These are phyloP conservation scores for Jaminaea rosea DNA, from an alignment of 1,284 basidiomycete species.

Conservation along the genomic window DNA sequence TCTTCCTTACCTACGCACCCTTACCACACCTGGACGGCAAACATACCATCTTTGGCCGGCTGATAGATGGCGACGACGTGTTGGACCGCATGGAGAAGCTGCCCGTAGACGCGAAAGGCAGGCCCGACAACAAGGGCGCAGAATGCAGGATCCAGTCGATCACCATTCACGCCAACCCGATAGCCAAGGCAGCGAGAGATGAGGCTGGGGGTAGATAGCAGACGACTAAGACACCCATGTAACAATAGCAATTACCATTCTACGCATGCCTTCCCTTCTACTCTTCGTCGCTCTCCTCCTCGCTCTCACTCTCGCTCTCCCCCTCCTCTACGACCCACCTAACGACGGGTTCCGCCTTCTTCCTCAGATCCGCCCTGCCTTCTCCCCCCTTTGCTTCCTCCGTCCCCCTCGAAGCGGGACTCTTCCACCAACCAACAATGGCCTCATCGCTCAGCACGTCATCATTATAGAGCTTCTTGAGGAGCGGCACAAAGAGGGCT, in stretches of 20 bases:
- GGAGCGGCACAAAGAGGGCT: conserved; percentile 45
- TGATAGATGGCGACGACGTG: conserved; percentile 39
- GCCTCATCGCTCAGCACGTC: conserved; percentile 49
- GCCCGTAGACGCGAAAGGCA: conserved; percentile 80
- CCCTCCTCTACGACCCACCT: conserved; percentile 47
- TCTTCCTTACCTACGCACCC: conserved; percentile 43
- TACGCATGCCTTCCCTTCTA: too few species aligned
- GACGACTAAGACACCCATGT: too few species aligned
- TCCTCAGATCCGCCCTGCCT: conserved; percentile 41
- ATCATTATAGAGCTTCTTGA: conserved; percentile 49
- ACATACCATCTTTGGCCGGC: conserved; percentile 42
- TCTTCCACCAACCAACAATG: conserved; percentile 48
- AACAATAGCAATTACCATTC: too few species aligned
- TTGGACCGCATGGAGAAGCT: conserved; percentile 57
- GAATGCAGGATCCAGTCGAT: conserved; percentile 76
- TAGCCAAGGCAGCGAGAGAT: conserved; percentile 56
- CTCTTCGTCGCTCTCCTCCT: conserved; percentile 24
- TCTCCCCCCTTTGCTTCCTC: conserved; percentile 7
- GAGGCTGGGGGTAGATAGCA: too few species aligned
- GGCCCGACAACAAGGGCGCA: conserved; percentile 58
- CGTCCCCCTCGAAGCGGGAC: conserved; percentile 10
- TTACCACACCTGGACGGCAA: conserved; percentile 40
- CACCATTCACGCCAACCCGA: conserved; percentile 89
- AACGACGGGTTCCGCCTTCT: conserved; percentile 47
- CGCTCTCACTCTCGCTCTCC: conserved; percentile 44